Conservation (phyloP, 2,329 filamentous ascomycete species). For the Karstenula rhodostoma region DNA sequence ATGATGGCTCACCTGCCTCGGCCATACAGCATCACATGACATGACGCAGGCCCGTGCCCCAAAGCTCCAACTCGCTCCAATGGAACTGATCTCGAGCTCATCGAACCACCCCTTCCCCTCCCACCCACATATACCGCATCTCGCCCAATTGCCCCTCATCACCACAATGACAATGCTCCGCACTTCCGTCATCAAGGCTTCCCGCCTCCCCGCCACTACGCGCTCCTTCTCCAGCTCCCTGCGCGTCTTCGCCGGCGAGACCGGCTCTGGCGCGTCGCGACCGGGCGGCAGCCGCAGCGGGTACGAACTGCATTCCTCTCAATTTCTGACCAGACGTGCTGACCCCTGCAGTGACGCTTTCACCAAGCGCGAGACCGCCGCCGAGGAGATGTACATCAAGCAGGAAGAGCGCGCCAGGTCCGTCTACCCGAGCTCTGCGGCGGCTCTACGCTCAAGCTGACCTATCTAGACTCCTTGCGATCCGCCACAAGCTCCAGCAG, state of each 20-base stretch:
- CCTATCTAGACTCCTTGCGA: conserved; percentile 67
- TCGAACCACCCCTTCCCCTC: conserved; percentile 37
- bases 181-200: conserved; percentile 50
- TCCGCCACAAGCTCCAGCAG: conserved; percentile 73
- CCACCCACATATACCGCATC: conserved; percentile 28
- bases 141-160: conserved; percentile 13
- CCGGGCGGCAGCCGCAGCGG: conserved; percentile 49
- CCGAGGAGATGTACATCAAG: conserved; percentile 84
- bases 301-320: conserved; percentile 32
- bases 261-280: conserved; percentile 53
- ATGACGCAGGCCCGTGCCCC: conserved; percentile 32
- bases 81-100: conserved; percentile 5
- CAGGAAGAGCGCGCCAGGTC: conserved; percentile 89
- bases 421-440: conserved; percentile 21
- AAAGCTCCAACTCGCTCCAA: conserved; percentile 12
- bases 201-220: conserved; percentile 47
- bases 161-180: conserved; percentile 44
- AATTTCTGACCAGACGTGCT: conserved; percentile 8
- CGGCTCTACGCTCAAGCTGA: conserved; percentile 24
- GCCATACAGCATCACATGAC: conserved; percentile 8
- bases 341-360: conserved; percentile 77
- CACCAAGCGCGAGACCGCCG: conserved; percentile 87
- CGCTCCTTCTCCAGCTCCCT: conserved; percentile 55
- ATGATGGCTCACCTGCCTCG: not conserved
- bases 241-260: conserved; percentile 54